Evolutionary conservation across 78 protist species (phyloP).

Genomic region (Dictyostelium firmibasis): DNA sequence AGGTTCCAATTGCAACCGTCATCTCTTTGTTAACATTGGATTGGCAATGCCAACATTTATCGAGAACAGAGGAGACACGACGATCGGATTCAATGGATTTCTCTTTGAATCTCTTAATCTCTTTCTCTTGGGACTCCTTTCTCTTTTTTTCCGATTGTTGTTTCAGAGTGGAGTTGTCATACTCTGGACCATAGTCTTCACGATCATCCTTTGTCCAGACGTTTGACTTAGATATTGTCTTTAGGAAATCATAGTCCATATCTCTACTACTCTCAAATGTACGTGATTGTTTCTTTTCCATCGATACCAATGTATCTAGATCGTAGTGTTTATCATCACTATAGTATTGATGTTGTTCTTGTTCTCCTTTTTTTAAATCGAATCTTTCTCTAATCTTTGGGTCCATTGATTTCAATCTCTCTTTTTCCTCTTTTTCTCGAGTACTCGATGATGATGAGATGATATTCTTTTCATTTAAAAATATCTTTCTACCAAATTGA

Average conservation of each 20-base stretch:
- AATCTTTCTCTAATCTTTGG: background rate
- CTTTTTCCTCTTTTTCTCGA: background rate
- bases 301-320: conserved; percentile 47
- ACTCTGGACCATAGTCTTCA: conserved; percentile 72
- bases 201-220: conserved; percentile 56
- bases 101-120: conserved; percentile 20
- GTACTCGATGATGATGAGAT: background rate
- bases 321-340: conserved; percentile 38
- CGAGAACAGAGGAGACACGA: background rate
- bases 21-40: conserved; percentile 10
- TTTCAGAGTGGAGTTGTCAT: background rate
- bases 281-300: conserved; percentile 14
- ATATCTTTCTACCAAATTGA: conserved; percentile 64
- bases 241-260: conserved; percentile 66
- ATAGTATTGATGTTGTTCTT: conserved; percentile 15
- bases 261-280: background rate
- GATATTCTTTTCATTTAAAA: conserved; percentile 19
- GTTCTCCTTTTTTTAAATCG: conserved; percentile 13
- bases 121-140: conserved; percentile 12
- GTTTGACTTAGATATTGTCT: conserved; percentile 1
- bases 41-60: conserved; percentile 56
- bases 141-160: background rate
- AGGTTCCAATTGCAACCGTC: conserved; percentile 8
- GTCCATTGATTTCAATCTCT: background rate
- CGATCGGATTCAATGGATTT: conserved; percentile 6